These are phyloP conservation scores for Vitis vinifera DNA, from an alignment of 164 flowering plant genomes.

Conservation along the genomic window DNA sequence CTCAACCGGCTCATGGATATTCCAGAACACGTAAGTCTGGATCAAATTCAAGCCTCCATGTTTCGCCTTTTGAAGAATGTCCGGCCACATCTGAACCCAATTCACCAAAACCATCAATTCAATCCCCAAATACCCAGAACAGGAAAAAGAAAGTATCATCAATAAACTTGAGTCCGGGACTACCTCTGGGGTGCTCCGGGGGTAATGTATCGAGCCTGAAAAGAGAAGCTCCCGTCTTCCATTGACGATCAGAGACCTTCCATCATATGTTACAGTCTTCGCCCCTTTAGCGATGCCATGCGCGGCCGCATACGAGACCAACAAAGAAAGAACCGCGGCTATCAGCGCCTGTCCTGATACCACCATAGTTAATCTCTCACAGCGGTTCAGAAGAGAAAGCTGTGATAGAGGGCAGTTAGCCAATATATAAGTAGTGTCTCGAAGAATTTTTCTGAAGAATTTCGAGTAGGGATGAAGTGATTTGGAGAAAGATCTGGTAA, in stretches of 20 bases:
- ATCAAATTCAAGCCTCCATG: slow-evolving; percentile 61
- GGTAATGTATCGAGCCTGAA: slow-evolving; percentile 69
- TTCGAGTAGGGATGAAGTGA: neutral
- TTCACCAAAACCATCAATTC: slow-evolving; percentile 4
- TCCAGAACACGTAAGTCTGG: slow-evolving; percentile 49
- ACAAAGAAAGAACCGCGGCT: neutral
- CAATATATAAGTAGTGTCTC: no score
- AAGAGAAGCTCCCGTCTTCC: slow-evolving; percentile 56
- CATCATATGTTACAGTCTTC: slow-evolving; percentile 46
- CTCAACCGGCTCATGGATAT: slow-evolving; percentile 31
- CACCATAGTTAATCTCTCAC: neutral
- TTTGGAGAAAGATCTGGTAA: neutral
- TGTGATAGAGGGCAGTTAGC: neutral
- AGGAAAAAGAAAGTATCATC: neutral
- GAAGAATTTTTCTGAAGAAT: no score
- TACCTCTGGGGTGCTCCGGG: slow-evolving; percentile 69
- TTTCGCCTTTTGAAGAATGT: slow-evolving; percentile 41
- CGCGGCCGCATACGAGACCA: neutral
- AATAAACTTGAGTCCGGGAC: no score
- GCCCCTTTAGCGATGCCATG: neutral
- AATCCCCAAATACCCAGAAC: neutral
- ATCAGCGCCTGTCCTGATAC: neutral
- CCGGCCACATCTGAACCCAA: slow-evolving; percentile 43
- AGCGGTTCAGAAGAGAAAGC: neutral
- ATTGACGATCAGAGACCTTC: slow-evolving; percentile 52